Percentiles rank a stretch among this genome's conserved stretches.
These are phyloP conservation scores for Cladosporium sp. DNA, from an alignment of 2,329 filamentous ascomycete species.

Conservation along the genomic window DNA sequence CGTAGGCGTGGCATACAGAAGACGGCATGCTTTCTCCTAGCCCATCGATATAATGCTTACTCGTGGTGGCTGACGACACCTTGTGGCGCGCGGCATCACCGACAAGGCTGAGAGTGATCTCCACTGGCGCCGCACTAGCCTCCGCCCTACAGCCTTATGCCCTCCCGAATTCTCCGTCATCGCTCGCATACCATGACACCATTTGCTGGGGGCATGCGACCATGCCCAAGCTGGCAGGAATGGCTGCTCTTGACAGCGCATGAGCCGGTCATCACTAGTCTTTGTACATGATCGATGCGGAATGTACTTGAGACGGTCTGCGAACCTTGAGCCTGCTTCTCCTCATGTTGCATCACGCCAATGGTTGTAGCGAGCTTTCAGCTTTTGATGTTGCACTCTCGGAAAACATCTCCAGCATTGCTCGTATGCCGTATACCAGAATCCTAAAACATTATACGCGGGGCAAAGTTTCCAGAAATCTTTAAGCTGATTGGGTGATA, in stretches of 20 bases:
- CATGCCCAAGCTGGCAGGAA: background rate
- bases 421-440: too few species aligned
- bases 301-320: too few species aligned
- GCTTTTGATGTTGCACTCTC: too few species aligned
- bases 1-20: background rate
- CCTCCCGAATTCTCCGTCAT: background rate
- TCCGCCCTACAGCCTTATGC: slow-evolving; percentile 3
- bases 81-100: background rate
- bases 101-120: slow-evolving; percentile 7
- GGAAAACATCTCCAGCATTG: too few species aligned
- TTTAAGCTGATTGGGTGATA: too few species aligned
- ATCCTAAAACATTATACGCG: too few species aligned
- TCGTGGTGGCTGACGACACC: background rate
- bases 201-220: background rate
- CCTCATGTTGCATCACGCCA: too few species aligned
- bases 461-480: too few species aligned
- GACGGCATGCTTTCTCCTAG: background rate
- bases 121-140: background rate
- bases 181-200: background rate
- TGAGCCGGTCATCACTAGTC: too few species aligned
- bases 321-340: too few species aligned
- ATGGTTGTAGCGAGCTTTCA: too few species aligned
- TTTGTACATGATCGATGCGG: too few species aligned
- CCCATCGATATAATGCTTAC: background rate
- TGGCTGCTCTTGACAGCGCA: background rate